A percentile compares a stretch with the other conserved stretches of the same genome.
These are phyloP conservation scores for Inosperma sp. DNA, from an alignment of 768 basidiomycete species.

Conservation along the genomic window DNA sequence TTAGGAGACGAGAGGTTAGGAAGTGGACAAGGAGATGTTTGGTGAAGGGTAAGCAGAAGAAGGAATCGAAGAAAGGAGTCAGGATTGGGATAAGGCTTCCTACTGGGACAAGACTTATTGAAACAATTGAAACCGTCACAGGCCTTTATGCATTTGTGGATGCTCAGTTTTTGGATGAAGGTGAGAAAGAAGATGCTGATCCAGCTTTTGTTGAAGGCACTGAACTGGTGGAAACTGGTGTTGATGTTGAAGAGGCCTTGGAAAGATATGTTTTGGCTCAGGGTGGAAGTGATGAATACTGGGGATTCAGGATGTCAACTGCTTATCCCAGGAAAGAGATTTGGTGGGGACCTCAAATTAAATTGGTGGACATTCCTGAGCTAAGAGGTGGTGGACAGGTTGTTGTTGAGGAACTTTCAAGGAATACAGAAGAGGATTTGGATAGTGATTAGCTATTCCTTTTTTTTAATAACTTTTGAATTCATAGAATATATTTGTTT, in stretches of 20 bases:
- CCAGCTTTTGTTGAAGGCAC: conserved; percentile 16
- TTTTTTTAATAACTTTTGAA: too few species aligned
- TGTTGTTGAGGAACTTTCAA: conserved; percentile 49
- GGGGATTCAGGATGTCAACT: conserved; percentile 65
- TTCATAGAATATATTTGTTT: too few species aligned
- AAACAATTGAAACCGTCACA: conserved; percentile 59
- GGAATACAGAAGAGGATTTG: conserved; percentile 23
- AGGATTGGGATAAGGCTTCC: conserved; percentile 54
- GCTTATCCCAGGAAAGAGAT: conserved; percentile 70
- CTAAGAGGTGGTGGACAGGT: conserved; percentile 60
- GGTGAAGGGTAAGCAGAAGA: background rate
- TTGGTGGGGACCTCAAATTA: conserved; percentile 39
- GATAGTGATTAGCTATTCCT: conserved; percentile 38
- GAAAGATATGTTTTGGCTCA: conserved; percentile 21
- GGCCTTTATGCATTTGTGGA: conserved; percentile 74
- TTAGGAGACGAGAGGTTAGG: conserved; percentile 34
- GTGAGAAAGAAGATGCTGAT: conserved; percentile 41
- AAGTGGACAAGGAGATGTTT: conserved; percentile 23
- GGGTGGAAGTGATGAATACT: conserved; percentile 44
- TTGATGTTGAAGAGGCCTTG: background rate
- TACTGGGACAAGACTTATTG: conserved; percentile 53
- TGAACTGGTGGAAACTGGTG: background rate
- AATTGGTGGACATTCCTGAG: conserved; percentile 43
- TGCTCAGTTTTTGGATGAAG: conserved; percentile 6
- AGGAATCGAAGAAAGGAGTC: conserved; percentile 22